Conservation (phyloP, 2,329 filamentous ascomycete species). For the Pyrenophora graminea region DNA sequence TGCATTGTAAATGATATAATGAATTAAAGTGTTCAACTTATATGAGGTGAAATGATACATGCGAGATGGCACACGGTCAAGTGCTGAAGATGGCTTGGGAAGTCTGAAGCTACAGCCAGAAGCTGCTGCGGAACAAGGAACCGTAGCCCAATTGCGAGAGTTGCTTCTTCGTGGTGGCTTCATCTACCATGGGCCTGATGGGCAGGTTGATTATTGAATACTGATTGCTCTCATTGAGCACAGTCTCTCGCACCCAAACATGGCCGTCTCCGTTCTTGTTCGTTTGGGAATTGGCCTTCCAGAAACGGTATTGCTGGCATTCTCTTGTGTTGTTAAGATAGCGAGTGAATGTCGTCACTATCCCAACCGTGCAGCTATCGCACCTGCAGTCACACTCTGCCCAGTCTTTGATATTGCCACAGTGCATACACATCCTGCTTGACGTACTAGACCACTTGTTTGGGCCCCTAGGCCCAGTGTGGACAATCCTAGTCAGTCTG, state of each 20-base stretch:
- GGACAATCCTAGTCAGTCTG: slow-evolving; percentile 29
- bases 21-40: slow-evolving; percentile 10
- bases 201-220: too few relatives aligned
- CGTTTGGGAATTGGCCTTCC: slow-evolving; percentile 13
- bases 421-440: slow-evolving; percentile 43
- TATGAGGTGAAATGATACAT: neutral
- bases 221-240: too few relatives aligned
- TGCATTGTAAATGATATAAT: slow-evolving; percentile 8
- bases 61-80: neutral
- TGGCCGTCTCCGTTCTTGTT: neutral
- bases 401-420: slow-evolving; percentile 36
- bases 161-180: too few relatives aligned
- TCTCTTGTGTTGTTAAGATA: slow-evolving; percentile 36
- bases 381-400: slow-evolving; percentile 34
- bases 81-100: too few relatives aligned
- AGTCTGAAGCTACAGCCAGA: too few relatives aligned
- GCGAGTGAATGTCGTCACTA: slow-evolving; percentile 38
- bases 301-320: slow-evolving; percentile 31
- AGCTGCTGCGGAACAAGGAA: too few relatives aligned
- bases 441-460: slow-evolving; percentile 37
- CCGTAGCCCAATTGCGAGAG: too few relatives aligned
- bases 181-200: too few relatives aligned
- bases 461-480: slow-evolving; percentile 22
- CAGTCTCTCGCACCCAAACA: slow-evolving; percentile 33
- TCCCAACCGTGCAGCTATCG: slow-evolving; percentile 34